Evolutionary conservation across 2,329 filamentous ascomycete genomes (phyloP), one percentile per base, ranked within the genome.

Genomic region (Calonectria pauciramosa): DNA sequence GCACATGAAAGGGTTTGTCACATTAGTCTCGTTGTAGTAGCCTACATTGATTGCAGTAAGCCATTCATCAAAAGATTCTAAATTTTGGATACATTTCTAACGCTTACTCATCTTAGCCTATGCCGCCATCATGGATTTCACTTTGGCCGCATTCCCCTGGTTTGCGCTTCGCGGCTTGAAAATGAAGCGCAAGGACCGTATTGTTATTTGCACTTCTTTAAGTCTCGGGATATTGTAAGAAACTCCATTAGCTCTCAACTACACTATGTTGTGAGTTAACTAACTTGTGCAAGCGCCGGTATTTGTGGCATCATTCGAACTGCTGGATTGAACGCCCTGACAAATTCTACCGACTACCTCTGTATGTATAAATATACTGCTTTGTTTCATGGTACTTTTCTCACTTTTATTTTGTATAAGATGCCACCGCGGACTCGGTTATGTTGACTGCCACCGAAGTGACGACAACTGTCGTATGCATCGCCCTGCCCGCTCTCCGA

Each of bases 381-480:
- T 49, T 23, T 34, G 5, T 68, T 4, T 16, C 18, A 3, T 20
- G 23, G 9, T 7, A 13, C 10, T 28, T 23, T 41, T 60, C 52
- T 68, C 8, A 69, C 28, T 1, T 4, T 63, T 7, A 30, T 10
- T 26, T 23, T 18, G 8, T 34, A 20, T 9, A 38, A 72, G 73
- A 66, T 26, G 73, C 73, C 20, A 75, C 70, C 26, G 72, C 73
- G 4, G 73, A 75, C 65, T 75, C 70, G 2, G 73, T 72, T 28
- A 70, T 75, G 32, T 75, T 65, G 73, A 75, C 73, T n/a, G 70
- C 73, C 26, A 75, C 65, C n/a, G 73, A 75, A 72, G 73, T 75
- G 16, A 75, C 73, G 9, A 73, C 70, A 23, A 75, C 70, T 16
- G 47, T 75, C 23, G 60, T 75, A 36, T 75, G 73, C 34, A 38